phyloP scores from a whole-genome alignment of 2,329 filamentous ascomycete genomes.

The Thermoascus crustaceus region DNA sequence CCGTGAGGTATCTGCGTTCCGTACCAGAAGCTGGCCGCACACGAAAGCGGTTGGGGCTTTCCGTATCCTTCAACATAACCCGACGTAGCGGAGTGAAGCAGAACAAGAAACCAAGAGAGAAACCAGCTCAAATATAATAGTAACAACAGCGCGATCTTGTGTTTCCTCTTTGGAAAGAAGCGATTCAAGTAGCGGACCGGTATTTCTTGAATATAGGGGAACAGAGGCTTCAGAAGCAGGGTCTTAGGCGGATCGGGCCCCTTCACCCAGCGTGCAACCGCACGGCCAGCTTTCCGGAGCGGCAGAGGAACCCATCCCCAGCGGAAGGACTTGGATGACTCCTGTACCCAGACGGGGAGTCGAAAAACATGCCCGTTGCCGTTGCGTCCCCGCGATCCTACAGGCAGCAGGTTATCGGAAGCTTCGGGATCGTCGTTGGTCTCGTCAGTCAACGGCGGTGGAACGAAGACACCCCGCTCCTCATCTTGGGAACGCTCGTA shows the following conservation, averaged over 20 bases:
- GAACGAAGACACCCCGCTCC: constrained; percentile 4
- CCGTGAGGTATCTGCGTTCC: constrained; percentile 5
- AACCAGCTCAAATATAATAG: constrained; percentile 41
- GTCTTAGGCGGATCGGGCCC: constrained; percentile 40
- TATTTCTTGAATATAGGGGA: constrained; percentile 39
- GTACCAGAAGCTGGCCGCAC: constrained; percentile 40
- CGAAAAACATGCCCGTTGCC: constrained; percentile 4
- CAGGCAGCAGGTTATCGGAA: constrained; percentile 6
- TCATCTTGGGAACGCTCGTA: constrained; percentile 6
- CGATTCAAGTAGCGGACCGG: constrained; percentile 37
- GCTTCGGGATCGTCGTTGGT: constrained; percentile 4
- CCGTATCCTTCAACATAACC: constrained; percentile 44
- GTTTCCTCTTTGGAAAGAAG: constrained; percentile 38
- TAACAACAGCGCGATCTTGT: constrained; percentile 36
- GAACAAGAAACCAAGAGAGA: constrained; percentile 38
- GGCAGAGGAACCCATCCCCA: constrained; percentile 42
- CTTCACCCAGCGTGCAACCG: constrained; percentile 38
- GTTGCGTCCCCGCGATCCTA: neutral
- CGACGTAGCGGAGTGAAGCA: constrained; percentile 38
- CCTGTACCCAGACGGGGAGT: constrained; percentile 42
- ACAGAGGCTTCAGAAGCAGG: constrained; percentile 39
- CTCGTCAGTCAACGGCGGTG: constrained; percentile 7
- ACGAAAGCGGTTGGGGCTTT: constrained; percentile 37
- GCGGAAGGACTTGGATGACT: constrained; percentile 40
- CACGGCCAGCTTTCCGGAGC: constrained; percentile 36